phyloP scores from a whole-genome alignment of 2,329 filamentous ascomycete species.

The Pezicula radicicola region DNA sequence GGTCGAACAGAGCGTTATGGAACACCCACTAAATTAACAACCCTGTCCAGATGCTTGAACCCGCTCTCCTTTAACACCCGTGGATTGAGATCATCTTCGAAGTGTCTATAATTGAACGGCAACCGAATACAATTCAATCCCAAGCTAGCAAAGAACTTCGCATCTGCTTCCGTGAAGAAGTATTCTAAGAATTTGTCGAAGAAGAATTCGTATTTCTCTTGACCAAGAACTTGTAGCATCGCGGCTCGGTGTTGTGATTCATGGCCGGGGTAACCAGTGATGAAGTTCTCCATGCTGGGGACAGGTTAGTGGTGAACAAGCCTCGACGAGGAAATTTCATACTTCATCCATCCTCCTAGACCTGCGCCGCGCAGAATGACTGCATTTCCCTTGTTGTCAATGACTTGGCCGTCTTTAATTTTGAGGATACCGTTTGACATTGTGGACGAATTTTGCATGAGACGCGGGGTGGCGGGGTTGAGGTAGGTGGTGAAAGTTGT shows the following conservation, averaged over 20 bases:
- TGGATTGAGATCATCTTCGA: slow-evolving; percentile 45
- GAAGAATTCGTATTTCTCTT: slow-evolving; percentile 54
- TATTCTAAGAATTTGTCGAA: slow-evolving; percentile 53
- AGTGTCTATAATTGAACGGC: slow-evolving; percentile 55
- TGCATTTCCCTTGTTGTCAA: slow-evolving; percentile 30
- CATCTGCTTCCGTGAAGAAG: slow-evolving; percentile 55
- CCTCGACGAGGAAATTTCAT: neutral
- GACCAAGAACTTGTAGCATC: slow-evolving; percentile 47
- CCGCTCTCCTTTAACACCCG: slow-evolving; percentile 39
- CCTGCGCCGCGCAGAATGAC: slow-evolving; percentile 37
- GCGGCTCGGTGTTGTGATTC: slow-evolving; percentile 52
- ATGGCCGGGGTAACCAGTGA: slow-evolving; percentile 56
- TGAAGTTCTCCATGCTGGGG: slow-evolving; percentile 54
- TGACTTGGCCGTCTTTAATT: slow-evolving; percentile 31
- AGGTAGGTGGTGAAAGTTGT: neutral
- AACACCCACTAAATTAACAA: slow-evolving; percentile 36
- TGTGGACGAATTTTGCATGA: neutral
- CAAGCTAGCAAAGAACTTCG: slow-evolving; percentile 49
- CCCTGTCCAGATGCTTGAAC: slow-evolving; percentile 44
- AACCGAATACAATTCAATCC: slow-evolving; percentile 55
- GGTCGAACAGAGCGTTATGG: too few relatives aligned
- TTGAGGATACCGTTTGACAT: slow-evolving; percentile 28
- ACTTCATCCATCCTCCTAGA: slow-evolving; percentile 39
- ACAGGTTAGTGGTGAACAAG: neutral
- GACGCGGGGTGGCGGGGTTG: neutral